Evolutionary conservation across 129 eudicot species (phyloP), one percentile per base, ranked within the genome.

Genomic region (Calendula officinalis): DNA sequence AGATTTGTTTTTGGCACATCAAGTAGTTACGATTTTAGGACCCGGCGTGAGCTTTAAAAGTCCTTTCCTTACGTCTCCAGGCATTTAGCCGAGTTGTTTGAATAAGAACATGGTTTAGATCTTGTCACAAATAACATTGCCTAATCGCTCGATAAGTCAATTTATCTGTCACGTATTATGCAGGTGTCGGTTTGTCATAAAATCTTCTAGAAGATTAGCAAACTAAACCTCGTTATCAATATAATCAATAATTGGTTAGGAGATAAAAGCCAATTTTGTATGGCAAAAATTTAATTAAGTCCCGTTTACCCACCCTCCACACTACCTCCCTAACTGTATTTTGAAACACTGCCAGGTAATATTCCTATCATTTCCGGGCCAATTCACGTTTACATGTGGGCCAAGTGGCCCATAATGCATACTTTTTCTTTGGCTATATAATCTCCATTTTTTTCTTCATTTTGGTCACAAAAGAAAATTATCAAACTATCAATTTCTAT

Each of bases 281-380:
- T 50, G 30, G 30, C 22, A n/a, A 30, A 51, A 69, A 69, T 62
- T 62, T 12, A 63, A 61, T 71, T 16, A 39, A 9, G 33, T 11
- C 62, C 54, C 34, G 50, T 60, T 34, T 34, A 33, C 46, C 32
- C 16, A 34, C 43, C 72, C 33, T 52, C 70, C 56, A 51, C 69
- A 68, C 64, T 38, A 68, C n/a, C 35, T 32, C 68, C 68, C 68
- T 71, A 71, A 71, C 69, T 52, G 46, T 51, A 71, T 50, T 60
- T 50, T 71, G 46, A 33, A 49, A 55, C 65, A 56, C 27, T 33
- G 15, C 16, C 41, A n/a, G 47, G 48, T 53, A 22, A 54, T 54
- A 36, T 16, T 64, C 48, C 58, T 35, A 10, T 59, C 42, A 35
- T 64, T 54, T 55, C 38, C 54, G 63, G 46, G 65, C 12, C 59